Evolutionary conservation across 352 stramenopile genomes (phyloP).

Genomic region (Globisporangium nodosum): DNA sequence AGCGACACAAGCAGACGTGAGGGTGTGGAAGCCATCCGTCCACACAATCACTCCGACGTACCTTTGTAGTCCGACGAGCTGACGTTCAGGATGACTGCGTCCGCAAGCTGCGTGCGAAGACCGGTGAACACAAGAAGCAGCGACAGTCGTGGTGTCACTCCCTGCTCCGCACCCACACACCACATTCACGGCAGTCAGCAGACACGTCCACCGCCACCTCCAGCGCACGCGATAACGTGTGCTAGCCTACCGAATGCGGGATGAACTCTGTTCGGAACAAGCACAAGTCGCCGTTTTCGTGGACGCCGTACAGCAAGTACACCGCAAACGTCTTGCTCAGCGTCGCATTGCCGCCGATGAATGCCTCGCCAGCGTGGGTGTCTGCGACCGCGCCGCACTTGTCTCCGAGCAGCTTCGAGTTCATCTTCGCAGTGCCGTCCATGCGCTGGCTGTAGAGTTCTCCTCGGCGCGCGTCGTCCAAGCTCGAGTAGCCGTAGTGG

Average conservation of each 20-base stretch:
- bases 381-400: conserved; percentile 47
- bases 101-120: conserved; percentile 39
- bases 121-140: conserved; percentile 43
- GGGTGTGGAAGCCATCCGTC: neutral
- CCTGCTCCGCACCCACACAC: conserved; percentile 19
- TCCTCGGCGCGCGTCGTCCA: conserved; percentile 48
- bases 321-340: conserved; percentile 61
- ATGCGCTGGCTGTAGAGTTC: conserved; percentile 66
- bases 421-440: conserved; percentile 51
- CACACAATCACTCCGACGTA: conserved; percentile 3
- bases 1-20: neutral
- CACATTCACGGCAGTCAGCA: neutral
- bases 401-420: conserved; percentile 55
- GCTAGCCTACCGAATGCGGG: conserved; percentile 53
- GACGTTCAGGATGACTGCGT: conserved; percentile 50
- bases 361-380: conserved; percentile 54
- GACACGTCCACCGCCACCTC: neutral
- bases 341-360: conserved; percentile 53
- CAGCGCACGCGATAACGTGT: neutral
- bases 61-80: conserved; percentile 66
- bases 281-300: conserved; percentile 66
- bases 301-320: conserved; percentile 56
- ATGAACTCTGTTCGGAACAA: conserved; percentile 66
- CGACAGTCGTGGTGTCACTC: conserved; percentile 47
- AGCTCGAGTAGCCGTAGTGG: conserved; percentile 57